A percentile compares a stretch with the other conserved stretches of the same genome.
These are phyloP conservation scores for Mycogone perniciosa DNA, from an alignment of 2,329 filamentous ascomycete genomes.

Conservation along the genomic window DNA sequence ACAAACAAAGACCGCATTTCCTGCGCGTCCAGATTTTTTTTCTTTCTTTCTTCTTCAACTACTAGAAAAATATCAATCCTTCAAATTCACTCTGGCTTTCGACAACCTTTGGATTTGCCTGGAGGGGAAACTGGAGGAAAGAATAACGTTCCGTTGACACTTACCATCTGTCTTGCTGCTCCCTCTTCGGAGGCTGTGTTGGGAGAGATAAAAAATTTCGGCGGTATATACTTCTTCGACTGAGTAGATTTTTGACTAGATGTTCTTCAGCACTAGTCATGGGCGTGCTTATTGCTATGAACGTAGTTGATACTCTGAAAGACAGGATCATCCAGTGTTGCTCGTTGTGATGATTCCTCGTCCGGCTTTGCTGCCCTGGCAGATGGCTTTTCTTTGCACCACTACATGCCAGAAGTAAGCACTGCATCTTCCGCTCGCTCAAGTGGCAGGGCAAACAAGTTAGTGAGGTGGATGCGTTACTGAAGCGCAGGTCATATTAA, in stretches of 20 bases:
- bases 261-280: background rate
- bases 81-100: conserved; percentile 65
- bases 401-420: no score
- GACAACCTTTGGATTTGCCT: conserved; percentile 45
- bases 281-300: no score
- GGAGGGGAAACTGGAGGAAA: conserved; percentile 71
- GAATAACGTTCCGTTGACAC: conserved; percentile 41
- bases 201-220: conserved; percentile 29
- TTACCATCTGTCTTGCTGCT: conserved; percentile 44
- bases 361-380: no score
- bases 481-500: no score
- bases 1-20: background rate
- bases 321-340: no score
- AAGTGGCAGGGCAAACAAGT: no score
- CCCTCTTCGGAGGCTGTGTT: conserved; percentile 23
- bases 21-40: conserved; percentile 6
- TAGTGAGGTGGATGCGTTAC: no score
- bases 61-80: conserved; percentile 43
- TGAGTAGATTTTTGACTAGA: background rate
- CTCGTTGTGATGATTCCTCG: no score
- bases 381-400: no score
- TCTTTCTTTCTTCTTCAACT: conserved; percentile 32
- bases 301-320: no score
- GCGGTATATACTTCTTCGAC: conserved; percentile 25
- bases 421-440: no score